phyloP scores from a whole-genome alignment of 495 filamentous ascomycete species.

The Aspergillus panamensis region DNA sequence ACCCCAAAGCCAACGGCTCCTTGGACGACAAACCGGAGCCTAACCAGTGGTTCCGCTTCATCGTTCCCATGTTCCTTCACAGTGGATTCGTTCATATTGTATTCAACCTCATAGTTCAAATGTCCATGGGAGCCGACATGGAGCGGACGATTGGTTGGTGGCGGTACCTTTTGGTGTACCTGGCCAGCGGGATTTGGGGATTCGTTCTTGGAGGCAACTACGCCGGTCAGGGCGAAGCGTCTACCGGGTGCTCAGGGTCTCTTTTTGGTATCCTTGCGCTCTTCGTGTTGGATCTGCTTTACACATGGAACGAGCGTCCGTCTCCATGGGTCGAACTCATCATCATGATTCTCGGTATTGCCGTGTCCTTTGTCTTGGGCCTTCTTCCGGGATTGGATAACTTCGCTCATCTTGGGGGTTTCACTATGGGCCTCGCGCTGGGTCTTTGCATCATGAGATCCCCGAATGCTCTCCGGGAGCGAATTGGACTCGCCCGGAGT shows the following conservation, averaged over 20 bases:
- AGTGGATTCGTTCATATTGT: slow-evolving; percentile 89
- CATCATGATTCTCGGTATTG: slow-evolving; percentile 79
- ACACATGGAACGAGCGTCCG: slow-evolving; percentile 77
- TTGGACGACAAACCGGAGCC: slow-evolving; percentile 53
- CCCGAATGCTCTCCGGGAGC: slow-evolving; percentile 70
- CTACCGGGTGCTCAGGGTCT: slow-evolving; percentile 81
- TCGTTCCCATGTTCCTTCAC: slow-evolving; percentile 92
- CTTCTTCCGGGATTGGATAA: slow-evolving; percentile 93
- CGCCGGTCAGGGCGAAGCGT: slow-evolving; percentile 72
- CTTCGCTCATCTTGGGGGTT: slow-evolving; percentile 95
- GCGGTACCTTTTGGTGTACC: slow-evolving; percentile 83
- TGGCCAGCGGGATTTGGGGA: slow-evolving; percentile 89
- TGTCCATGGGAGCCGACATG: slow-evolving; percentile 85
- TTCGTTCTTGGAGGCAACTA: slow-evolving; percentile 95
- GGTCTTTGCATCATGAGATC: slow-evolving; percentile 86
- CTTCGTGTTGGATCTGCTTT: slow-evolving; percentile 81
- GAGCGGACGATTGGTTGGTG: slow-evolving; percentile 81
- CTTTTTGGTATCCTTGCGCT: slow-evolving; percentile 92
- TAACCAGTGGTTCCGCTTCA: slow-evolving; percentile 96
- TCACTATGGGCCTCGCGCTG: slow-evolving; percentile 84
- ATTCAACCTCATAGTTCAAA: slow-evolving; percentile 89
- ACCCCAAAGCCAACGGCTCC: slow-evolving; percentile 45
- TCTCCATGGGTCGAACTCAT: slow-evolving; percentile 75
- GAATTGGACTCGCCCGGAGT: slow-evolving; percentile 63
- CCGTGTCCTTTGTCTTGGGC: slow-evolving; percentile 87